Conservation (phyloP, 2,329 filamentous ascomycete genomes). For the Botrytis medusae region DNA sequence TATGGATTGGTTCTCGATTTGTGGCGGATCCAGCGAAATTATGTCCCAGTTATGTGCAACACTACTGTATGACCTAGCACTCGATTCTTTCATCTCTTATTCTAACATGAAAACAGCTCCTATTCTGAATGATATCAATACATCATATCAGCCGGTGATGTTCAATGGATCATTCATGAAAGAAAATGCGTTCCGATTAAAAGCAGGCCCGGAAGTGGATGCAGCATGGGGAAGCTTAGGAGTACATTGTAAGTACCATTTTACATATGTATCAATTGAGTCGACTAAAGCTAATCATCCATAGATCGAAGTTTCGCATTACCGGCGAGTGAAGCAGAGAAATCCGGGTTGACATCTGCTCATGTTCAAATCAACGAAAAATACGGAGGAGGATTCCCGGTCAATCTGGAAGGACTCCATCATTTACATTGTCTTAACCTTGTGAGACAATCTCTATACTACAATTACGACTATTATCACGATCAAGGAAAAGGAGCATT, state of each 20-base stretch:
- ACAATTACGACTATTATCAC: slow-evolving; percentile 54
- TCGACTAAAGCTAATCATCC: not conserved
- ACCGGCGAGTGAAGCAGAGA: slow-evolving; percentile 43
- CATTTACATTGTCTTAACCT: slow-evolving; percentile 55
- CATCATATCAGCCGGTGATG: slow-evolving; percentile 44
- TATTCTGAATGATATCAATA: slow-evolving; percentile 43
- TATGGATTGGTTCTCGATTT: slow-evolving; percentile 22
- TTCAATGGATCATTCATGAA: slow-evolving; percentile 56
- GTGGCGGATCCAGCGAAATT: slow-evolving; percentile 21
- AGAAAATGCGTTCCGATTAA: slow-evolving; percentile 51
- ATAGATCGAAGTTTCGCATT: slow-evolving; percentile 43
- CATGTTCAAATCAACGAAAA: slow-evolving; percentile 52
- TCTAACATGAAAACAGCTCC: slow-evolving; percentile 35
- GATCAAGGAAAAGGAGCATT: slow-evolving; percentile 48
- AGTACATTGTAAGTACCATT: slow-evolving; percentile 45
- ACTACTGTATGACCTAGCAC: slow-evolving; percentile 23
- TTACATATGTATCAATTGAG: not conserved
- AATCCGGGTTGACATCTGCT: slow-evolving; percentile 46
- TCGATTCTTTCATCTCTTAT: not conserved
- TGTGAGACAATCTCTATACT: slow-evolving; percentile 51
- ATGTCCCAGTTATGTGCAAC: slow-evolving; percentile 24
- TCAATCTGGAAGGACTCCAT: slow-evolving; percentile 49
- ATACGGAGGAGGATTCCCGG: slow-evolving; percentile 53
- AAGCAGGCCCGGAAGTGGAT: slow-evolving; percentile 50
- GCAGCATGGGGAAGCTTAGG: slow-evolving; percentile 53